Evolutionary conservation across 441 rosid genomes (phyloP), one percentile per base, ranked within the genome.

Genomic region (Erysimum pusillum): DNA sequence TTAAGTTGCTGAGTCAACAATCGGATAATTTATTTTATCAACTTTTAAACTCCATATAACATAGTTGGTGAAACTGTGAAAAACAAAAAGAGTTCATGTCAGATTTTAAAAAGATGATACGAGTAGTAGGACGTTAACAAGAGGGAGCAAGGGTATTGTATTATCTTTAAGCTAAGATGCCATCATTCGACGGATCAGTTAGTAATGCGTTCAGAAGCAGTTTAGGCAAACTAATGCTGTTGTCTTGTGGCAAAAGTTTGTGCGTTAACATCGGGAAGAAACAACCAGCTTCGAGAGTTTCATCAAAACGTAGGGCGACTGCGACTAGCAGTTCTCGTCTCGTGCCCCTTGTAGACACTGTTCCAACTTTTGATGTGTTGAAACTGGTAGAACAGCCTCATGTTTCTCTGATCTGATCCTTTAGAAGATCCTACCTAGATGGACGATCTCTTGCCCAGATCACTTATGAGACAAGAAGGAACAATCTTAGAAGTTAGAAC

Each of bases 1-100:
- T 57, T 25, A 45, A 48, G 44, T 38, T 58, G 78, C 6, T 58
- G 67, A 48, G 45, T 59, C 67, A 58, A 75, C 62, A 31, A 28
- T 18, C 4, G 35, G 54, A 67, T 66, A 57, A 46, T 22, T 45
- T 56, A 6, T n/a, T 66, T 63, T 49, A 38, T 25, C 31, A 18
- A 13, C 32, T 52, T 41, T 36, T 32, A 6, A 53, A 73, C 22
- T 31, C 9, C 11, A 31, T 32, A 39, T 52, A 32, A 41, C 46
- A 67, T 48, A 25, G 28, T 18, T 31, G 39, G 36, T 31, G 48
- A 41, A 53, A 56, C 9, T 20, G 28, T 22, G 28, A 53, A 2
- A 25, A 58, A 64, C 71, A 73, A n/a, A n/a, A 13, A 31, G 22
- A 42, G 42, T 28, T 42, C 12, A 45, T 17, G 15, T 34, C 36